phyloP scores from a whole-genome alignment of 768 basidiomycete species.

The Tremella yokohamensis region DNA sequence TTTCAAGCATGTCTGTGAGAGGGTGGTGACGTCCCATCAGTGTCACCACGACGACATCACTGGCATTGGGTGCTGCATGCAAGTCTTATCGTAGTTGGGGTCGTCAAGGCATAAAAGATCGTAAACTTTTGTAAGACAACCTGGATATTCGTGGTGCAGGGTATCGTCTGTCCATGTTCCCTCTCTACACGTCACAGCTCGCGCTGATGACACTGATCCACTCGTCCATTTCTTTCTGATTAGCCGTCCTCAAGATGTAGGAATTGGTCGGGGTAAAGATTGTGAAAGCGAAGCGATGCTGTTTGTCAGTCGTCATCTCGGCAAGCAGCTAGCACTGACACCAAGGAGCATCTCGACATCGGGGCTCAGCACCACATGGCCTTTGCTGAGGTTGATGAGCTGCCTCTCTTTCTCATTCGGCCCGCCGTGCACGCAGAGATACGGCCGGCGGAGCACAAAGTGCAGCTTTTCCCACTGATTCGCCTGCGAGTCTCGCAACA shows the following conservation, averaged over 20 bases:
- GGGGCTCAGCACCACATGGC: slow-evolving; percentile 78
- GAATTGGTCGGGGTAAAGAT: slow-evolving; percentile 90
- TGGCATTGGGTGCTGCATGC: too few relatives aligned
- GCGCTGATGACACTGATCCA: slow-evolving; percentile 61
- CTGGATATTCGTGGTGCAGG: too few relatives aligned
- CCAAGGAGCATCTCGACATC: slow-evolving; percentile 83
- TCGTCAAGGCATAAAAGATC: too few relatives aligned
- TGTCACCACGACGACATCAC: too few relatives aligned
- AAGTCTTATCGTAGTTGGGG: too few relatives aligned
- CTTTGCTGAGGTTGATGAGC: slow-evolving; percentile 70
- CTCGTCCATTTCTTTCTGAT: slow-evolving; percentile 72
- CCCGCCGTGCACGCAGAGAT: slow-evolving; percentile 79
- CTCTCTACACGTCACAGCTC: slow-evolving; percentile 8
- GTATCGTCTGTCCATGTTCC: too few relatives aligned
- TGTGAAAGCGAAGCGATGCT: slow-evolving; percentile 85
- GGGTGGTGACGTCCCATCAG: too few relatives aligned
- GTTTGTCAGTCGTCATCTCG: background rate
- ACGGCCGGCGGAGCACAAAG: slow-evolving; percentile 89
- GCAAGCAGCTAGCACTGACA: slow-evolving; percentile 57
- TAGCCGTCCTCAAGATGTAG: slow-evolving; percentile 79
- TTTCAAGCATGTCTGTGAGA: too few relatives aligned
- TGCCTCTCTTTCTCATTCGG: slow-evolving; percentile 77
- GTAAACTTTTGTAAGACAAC: too few relatives aligned
- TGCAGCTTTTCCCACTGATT: slow-evolving; percentile 78
- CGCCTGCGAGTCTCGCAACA: slow-evolving; percentile 74